Evolutionary conservation across 2,329 filamentous ascomycete species (phyloP).

Genomic region (Bertia moriformis): DNA sequence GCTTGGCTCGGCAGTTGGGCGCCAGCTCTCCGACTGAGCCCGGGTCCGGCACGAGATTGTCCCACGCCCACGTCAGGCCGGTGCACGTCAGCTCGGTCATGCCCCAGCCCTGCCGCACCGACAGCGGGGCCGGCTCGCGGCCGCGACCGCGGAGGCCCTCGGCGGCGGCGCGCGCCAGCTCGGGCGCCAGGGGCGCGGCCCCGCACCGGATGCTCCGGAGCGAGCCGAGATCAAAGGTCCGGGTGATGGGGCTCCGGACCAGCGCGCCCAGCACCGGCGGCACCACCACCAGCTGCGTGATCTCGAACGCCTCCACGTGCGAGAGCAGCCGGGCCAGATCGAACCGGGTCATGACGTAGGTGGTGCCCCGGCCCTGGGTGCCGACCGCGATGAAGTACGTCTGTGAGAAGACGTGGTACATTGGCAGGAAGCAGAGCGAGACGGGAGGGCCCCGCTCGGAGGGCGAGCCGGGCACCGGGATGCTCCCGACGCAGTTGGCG

Average conservation of each 20-base stretch:
- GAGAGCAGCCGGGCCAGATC: slow-evolving; percentile 61
- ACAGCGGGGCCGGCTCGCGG: no score
- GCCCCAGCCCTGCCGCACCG: slow-evolving; percentile 64
- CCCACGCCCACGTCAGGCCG: background rate
- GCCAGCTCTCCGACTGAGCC: slow-evolving; percentile 50
- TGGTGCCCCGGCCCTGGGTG: slow-evolving; percentile 39
- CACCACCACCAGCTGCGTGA: slow-evolving; percentile 53
- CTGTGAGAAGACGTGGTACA: slow-evolving; percentile 65
- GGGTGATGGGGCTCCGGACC: slow-evolving; percentile 30
- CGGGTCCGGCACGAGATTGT: background rate
- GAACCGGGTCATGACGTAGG: slow-evolving; percentile 69
- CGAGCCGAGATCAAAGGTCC: slow-evolving; percentile 54
- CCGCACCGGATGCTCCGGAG: slow-evolving; percentile 46
- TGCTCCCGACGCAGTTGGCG: slow-evolving; percentile 50
- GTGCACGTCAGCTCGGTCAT: slow-evolving; percentile 77
- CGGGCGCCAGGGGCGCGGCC: slow-evolving; percentile 52
- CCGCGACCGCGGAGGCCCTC: slow-evolving; percentile 27
- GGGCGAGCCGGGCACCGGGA: slow-evolving; percentile 29
- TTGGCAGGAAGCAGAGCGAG: slow-evolving; percentile 49
- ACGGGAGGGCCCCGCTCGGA: no score
- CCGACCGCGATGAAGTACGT: slow-evolving; percentile 51
- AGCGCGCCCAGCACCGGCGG: slow-evolving; percentile 34
- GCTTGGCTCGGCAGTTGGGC: slow-evolving; percentile 54
- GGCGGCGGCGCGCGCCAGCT: slow-evolving; percentile 42
- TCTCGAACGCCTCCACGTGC: slow-evolving; percentile 50